These are phyloP conservation scores for Lecanicillium sp. DNA, from an alignment of 2,329 filamentous ascomycete genomes.

Conservation along the genomic window DNA sequence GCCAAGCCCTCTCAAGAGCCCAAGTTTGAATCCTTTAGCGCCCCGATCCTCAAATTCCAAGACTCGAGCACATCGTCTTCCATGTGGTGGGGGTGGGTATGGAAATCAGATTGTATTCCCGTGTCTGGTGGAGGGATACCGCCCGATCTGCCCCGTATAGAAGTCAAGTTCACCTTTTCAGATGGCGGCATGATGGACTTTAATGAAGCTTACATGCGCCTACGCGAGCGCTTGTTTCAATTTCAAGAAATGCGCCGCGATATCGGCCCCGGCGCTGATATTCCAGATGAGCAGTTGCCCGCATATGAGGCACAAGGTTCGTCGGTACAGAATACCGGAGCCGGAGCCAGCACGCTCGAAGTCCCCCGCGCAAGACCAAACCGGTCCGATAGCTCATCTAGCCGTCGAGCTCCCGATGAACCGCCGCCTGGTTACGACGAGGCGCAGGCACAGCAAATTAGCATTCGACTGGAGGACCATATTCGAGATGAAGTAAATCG, in stretches of 20 bases:
- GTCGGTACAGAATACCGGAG: conserved; percentile 19
- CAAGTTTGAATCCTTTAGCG: conserved; percentile 75
- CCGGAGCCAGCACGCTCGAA: conserved; percentile 11
- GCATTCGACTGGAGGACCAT: conserved; percentile 56
- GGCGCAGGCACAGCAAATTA: conserved; percentile 64
- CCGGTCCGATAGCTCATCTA: conserved; percentile 27
- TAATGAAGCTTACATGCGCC: conserved; percentile 69
- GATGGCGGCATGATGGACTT: conserved; percentile 95
- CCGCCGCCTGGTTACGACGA: conserved; percentile 90
- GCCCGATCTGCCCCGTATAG: conserved; percentile 60
- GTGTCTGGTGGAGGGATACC: conserved; percentile 80
- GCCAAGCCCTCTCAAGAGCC: conserved; percentile 52
- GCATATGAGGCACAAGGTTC: conserved; percentile 62
- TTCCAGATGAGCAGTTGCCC: conserved; percentile 80
- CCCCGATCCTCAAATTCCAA: conserved; percentile 77
- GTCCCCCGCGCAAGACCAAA: conserved; percentile 17
- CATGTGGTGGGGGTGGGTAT: conserved; percentile 91
- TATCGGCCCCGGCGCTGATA: conserved; percentile 52
- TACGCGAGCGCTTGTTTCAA: conserved; percentile 77
- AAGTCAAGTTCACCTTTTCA: conserved; percentile 82
- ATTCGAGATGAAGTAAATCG: conserved; percentile 66
- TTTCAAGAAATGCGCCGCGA: conserved; percentile 67
- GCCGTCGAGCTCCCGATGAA: conserved; percentile 50
- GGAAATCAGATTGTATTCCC: conserved; percentile 72
- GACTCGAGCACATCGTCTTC: conserved; percentile 74